phyloP scores from a whole-genome alignment of 306 rosid species.

The Fagus crenata region DNA sequence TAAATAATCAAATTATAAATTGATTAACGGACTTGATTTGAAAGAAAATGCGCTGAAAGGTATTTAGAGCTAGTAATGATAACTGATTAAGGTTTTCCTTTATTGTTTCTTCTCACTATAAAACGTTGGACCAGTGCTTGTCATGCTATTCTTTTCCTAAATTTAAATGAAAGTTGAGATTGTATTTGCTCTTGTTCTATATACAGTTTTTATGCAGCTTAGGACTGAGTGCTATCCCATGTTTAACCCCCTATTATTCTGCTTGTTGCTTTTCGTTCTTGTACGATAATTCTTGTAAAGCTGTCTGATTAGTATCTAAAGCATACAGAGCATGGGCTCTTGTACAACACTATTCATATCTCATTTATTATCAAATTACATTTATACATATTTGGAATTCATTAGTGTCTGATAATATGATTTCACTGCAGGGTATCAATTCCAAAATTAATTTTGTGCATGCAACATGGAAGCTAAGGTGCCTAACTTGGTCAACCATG shows the following conservation, averaged over 20 bases:
- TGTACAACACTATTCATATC: background rate
- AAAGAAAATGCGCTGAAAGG: no score
- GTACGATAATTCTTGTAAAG: background rate
- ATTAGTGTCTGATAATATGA: slow-evolving; percentile 3
- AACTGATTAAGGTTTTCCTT: no score
- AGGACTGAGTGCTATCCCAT: no score
- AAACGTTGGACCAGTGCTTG: no score
- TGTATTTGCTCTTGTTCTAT: no score
- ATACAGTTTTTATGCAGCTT: no score
- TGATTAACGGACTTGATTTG: no score
- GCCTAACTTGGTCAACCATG: slow-evolving; percentile 23
- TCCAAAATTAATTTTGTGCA: slow-evolving; percentile 48
- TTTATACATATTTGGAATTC: background rate
- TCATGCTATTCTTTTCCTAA: no score
- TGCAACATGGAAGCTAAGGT: slow-evolving; percentile 92
- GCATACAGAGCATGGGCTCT: background rate
- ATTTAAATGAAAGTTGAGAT: no score
- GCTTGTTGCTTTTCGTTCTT: background rate
- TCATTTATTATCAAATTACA: background rate
- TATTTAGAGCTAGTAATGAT: no score
- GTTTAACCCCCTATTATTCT: background rate
- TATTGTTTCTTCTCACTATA: no score
- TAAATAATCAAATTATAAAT: no score
- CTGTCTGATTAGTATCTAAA: background rate
- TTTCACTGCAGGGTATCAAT: slow-evolving; percentile 50